Base-by-base conservation (phyloP, 2,329 filamentous ascomycete species). In the Ploettnerulaceae sp. region DNA sequence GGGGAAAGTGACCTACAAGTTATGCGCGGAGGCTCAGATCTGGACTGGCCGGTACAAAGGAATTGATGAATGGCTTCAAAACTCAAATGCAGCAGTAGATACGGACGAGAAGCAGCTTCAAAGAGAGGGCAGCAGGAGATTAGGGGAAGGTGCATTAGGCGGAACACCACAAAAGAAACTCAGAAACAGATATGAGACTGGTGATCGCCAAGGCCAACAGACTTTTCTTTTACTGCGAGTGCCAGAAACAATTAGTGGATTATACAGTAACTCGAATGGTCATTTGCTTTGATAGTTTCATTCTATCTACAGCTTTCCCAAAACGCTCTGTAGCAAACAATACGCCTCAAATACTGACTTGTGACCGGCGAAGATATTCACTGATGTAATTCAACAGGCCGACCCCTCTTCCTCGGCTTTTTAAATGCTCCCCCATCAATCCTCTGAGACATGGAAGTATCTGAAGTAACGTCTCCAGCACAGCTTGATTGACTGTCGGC, bases 241-340 rank as follows among this genome's bases (percentile, higher is more conserved):
- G 22, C 25, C 11, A 37, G 9, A 45, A 26, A 34, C 22, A 45
- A 45, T 15, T 45, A 29, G 22, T 45, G 15, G 22, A 45, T 45
- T 45, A 45, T 45, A 17, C 17, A 45, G 31, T 1, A 45, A 37
- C 36, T 47, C 36, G 26, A 15, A 47, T 47, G n/a, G 26, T 40
- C 21, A 47, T 47, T 47, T 45, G 28, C 21, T 44, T 44, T 17
- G 17, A 44, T 44, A 29, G 22, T 29, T 44, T 44, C 14, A 44
- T 44, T 44, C 4, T 44, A 28, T 44, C 21, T 43, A 50, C 25
- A 38, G 18, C 24, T 17, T 43, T 42, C 24, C 24, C 32, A 48
- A 48, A 48, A 43, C 32, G 18, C 38, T 31, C 36, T 43, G 21
- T 33, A 45, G 38, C 20, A 45, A 49, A 49, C 28, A 49, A 44